Evolutionary conservation across 2,329 filamentous ascomycete genomes (phyloP).

Genomic region (Xylaria arbuscula): DNA sequence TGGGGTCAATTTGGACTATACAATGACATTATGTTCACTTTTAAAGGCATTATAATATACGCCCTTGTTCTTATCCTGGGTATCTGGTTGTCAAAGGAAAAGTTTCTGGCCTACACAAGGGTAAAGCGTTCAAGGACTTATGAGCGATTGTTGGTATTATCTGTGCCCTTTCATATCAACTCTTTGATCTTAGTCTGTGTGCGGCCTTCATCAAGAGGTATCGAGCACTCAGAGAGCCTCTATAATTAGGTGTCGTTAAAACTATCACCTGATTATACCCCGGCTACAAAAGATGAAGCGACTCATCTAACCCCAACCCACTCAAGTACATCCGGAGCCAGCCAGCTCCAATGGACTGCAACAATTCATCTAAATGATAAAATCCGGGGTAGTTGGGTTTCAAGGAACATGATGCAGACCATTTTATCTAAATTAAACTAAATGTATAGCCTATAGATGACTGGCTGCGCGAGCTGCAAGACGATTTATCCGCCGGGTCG

Average conservation of each 20-base stretch:
- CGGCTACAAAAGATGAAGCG: neutral
- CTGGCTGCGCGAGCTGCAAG: conserved; percentile 6
- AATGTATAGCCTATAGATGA: conserved; percentile 14
- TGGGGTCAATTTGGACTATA: no score
- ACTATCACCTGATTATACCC: neutral
- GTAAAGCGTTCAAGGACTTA: no score
- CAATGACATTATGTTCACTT: no score
- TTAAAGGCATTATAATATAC: no score
- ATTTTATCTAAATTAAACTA: conserved; percentile 22
- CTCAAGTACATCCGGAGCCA: neutral
- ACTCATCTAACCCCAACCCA: conserved; percentile 13
- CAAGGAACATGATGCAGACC: neutral
- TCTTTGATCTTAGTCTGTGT: neutral
- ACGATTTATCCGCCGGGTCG: conserved; percentile 34
- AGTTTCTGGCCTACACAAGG: no score
- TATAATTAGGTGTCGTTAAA: no score
- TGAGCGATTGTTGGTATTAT: no score
- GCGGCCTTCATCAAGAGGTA: neutral
- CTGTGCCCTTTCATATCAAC: neutral
- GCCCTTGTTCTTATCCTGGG: no score
- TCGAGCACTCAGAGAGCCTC: neutral
- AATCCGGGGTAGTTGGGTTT: conserved; percentile 9
- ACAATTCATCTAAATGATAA: conserved; percentile 22
- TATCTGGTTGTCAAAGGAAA: no score
- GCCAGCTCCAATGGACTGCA: neutral